Evolutionary conservation across 257 asterid genomes (phyloP), one percentile per base, ranked within the genome.

Genomic region (Buddleja alternifolia): DNA sequence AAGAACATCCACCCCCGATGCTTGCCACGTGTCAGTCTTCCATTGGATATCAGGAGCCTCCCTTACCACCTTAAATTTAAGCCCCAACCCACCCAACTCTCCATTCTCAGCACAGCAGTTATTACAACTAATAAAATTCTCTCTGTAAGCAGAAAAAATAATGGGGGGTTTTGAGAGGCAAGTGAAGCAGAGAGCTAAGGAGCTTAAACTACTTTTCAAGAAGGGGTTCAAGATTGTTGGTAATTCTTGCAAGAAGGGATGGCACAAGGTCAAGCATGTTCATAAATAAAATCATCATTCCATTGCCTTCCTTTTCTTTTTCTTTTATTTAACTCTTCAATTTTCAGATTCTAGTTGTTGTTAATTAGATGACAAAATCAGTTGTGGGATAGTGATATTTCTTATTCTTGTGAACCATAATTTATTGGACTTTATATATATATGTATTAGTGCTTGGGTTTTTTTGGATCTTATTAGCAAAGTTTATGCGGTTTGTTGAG

Each of bases 201-300:
- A 79, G 29, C 4, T 85, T 42, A 78, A 77, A 42, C 7, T 0
- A 23, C 1, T 79, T 8, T 80, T 87, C 81, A 81, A 77, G 83
- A 87, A 64, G 36, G 93, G 96, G 9, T 70, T 79, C 74, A 83
- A 52, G 68, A 8, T 62, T 50, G 88, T 87, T 3, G 80, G 84
- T 0, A 41, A 66, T 8, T 78, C 90, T 39, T 85, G 83, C 85
- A 90, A 83, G 81, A 89, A 82, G 70, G 93, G 89, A 60, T 87
- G 92, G 93, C 1, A 67, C 80, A 87, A 84, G 85, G 65, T 82
- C 71, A 89, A 82, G 66, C 74, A 73, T 17, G n/a, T 55, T 83
- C 3, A 82, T 47, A 14, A 77, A 76, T n/a, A n/a, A n/a, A n/a
- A n/a, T n/a, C n/a, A 71, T 76, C 53, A 66, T 48, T 12, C 6